Base-by-base conservation (phyloP, 164 flowering plant species). In the Vitis riparia region DNA sequence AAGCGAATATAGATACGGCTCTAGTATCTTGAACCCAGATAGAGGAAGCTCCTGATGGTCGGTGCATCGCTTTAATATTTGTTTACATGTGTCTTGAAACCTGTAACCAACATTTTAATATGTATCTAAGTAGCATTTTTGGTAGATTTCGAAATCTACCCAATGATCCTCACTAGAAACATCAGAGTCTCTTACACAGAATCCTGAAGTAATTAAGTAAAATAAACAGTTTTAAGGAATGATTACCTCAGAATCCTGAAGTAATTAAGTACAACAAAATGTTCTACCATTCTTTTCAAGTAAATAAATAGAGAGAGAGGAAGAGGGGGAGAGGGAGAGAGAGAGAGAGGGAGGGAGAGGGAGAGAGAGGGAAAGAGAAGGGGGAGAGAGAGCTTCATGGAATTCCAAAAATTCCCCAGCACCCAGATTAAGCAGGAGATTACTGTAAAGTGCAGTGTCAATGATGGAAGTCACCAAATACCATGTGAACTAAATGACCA, bases 11-110 rank as follows among this genome's bases (percentile, higher is more conserved):
- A 37, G 44, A 37, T 32, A 32, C 44, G 5, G 44, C 44, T 37
- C 44, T 6, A 37, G 44, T 3, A 37, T 37, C 7, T 37, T 37
- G 44, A 37, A 37, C 44, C 44, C 44, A 16, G 55, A 63, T 53
- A 70, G 53, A 70, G 32, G 67, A 70, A 52, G 73, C 62, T 64
- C 63, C 63, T 30, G 58, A 47, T 62, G 60, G 44, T 37, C 44
- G 62, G 59, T 68, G 57, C 65, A 66, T 37, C 44, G 71, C 78
- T 66, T 60, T 75, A n/a, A 55, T 51, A 11, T 62, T 23, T 10
- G 16, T 62, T 73, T 53, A 77, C 30, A 62, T 30, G 50, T 65
- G 61, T 70, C 77, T 77, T 59, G 77, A 67, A 73, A 77, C 80
- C 80, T 77, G 80, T 11, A 73, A 70, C 13, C 48, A 70, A 64